phyloP scores from a whole-genome alignment of 1,284 basidiomycete genomes.

The Cryptococcus sp. region DNA sequence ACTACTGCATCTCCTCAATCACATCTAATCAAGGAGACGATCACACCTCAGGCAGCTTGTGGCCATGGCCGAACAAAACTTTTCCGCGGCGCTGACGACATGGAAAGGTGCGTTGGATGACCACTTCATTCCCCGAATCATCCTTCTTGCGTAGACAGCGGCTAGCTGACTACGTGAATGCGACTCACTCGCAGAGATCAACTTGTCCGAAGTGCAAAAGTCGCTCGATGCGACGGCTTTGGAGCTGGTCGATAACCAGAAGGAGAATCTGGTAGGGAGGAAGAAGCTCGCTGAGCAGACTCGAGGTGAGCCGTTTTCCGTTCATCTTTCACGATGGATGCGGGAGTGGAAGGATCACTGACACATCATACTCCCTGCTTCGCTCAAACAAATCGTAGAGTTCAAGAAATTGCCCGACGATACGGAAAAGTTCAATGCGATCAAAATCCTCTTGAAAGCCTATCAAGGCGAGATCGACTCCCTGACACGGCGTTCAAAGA shows the following conservation, averaged over 20 bases:
- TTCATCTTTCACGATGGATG: not conserved
- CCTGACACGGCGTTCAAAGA: constrained; percentile 86
- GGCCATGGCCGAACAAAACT: constrained; percentile 60
- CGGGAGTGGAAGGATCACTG: not conserved
- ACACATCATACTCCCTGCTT: not conserved
- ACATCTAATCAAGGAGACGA: too few relatives aligned
- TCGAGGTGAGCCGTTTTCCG: constrained; percentile 63
- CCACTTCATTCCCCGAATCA: not conserved
- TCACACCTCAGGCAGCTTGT: constrained; percentile 16
- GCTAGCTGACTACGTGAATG: too few relatives aligned
- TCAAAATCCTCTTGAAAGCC: constrained; percentile 87
- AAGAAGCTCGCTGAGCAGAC: constrained; percentile 91
- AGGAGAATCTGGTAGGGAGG: constrained; percentile 89
- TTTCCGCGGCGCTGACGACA: constrained; percentile 79
- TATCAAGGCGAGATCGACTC: constrained; percentile 97
- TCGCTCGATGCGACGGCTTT: constrained; percentile 84
- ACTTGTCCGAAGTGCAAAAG: constrained; percentile 87
- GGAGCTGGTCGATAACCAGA: constrained; percentile 95
- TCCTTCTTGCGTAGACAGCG: not conserved
- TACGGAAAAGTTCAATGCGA: constrained; percentile 75
- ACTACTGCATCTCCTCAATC: too few relatives aligned
- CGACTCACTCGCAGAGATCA: constrained; percentile 65
- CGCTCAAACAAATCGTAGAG: constrained; percentile 59
- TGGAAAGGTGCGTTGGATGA: constrained; percentile 69
- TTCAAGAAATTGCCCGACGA: constrained; percentile 88